These are phyloP conservation scores for Gastrolobium bilobum DNA, from an alignment of 306 rosid species.

Conservation along the genomic window DNA sequence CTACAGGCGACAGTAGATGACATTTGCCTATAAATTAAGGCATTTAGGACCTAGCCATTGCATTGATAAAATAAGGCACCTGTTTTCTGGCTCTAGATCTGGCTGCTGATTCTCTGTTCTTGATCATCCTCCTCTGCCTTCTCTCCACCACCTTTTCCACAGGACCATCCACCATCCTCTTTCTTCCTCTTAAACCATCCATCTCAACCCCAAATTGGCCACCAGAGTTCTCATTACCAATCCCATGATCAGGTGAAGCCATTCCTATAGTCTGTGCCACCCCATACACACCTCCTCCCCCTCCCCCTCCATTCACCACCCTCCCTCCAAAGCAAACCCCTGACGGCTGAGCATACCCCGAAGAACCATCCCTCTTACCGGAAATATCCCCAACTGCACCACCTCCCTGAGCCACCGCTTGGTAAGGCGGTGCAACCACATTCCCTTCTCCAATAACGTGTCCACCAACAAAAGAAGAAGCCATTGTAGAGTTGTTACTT, in stretches of 20 bases:
- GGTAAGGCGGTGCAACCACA: slow-evolving; percentile 53
- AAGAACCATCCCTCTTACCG: slow-evolving; percentile 58
- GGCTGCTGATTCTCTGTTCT: slow-evolving; percentile 96
- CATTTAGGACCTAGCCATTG: neutral
- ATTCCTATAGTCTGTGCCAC: slow-evolving; percentile 56
- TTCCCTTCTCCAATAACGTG: slow-evolving; percentile 43
- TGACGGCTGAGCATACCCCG: slow-evolving; percentile 38
- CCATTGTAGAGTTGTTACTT: slow-evolving; percentile 47
- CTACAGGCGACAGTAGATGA: no score
- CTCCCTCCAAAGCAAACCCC: slow-evolving; percentile 72
- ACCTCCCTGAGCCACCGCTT: slow-evolving; percentile 50
- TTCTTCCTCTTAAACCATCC: slow-evolving; percentile 76
- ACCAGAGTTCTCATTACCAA: slow-evolving; percentile 59
- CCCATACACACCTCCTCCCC: slow-evolving; percentile 64
- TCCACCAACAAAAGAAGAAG: slow-evolving; percentile 56
- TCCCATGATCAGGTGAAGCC: slow-evolving; percentile 72
- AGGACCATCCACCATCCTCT: slow-evolving; percentile 80
- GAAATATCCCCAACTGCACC: slow-evolving; percentile 63
- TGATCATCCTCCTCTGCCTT: slow-evolving; percentile 97
- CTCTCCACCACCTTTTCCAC: slow-evolving; percentile 95
- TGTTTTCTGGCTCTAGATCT: slow-evolving; percentile 98
- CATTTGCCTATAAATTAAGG: no score
- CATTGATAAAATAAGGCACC: slow-evolving; percentile 52
- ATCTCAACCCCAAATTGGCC: slow-evolving; percentile 69
- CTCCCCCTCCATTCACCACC: slow-evolving; percentile 64